phyloP scores from a whole-genome alignment of 2,329 filamentous ascomycete genomes.

The Hymenoscyphus scutula region DNA sequence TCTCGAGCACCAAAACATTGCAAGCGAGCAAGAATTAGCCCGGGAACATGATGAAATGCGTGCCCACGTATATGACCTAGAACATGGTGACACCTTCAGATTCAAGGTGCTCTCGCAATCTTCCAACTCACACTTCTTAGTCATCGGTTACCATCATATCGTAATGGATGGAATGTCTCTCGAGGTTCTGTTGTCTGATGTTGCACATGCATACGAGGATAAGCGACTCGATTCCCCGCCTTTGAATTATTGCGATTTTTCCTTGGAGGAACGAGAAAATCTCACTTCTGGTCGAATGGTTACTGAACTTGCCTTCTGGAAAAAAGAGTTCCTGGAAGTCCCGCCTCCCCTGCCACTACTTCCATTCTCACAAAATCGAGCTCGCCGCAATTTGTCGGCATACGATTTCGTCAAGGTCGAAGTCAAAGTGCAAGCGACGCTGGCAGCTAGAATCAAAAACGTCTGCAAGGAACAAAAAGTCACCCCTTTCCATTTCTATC shows the following conservation, averaged over 20 bases:
- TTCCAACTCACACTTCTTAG: neutral
- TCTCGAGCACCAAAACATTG: conserved; percentile 1
- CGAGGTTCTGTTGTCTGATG: conserved; percentile 43
- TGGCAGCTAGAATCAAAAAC: conserved; percentile 7
- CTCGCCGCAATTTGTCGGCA: neutral
- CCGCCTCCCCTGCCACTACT: conserved; percentile 36
- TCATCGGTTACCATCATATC: conserved; percentile 50
- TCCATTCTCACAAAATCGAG: conserved; percentile 1
- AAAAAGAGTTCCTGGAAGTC: conserved; percentile 25
- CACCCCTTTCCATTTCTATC: conserved; percentile 47
- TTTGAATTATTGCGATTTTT: conserved; percentile 40
- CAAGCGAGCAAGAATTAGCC: neutral
- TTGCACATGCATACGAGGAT: conserved; percentile 44
- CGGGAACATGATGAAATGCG: neutral
- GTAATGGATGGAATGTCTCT: conserved; percentile 48
- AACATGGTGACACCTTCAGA: conserved; percentile 1
- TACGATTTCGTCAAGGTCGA: conserved; percentile 6
- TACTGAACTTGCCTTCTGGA: conserved; percentile 39
- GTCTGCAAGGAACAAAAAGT: conserved; percentile 27
- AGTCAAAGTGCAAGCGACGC: neutral
- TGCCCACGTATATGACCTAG: conserved; percentile 2
- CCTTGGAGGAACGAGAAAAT: conserved; percentile 34
- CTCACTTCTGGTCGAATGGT: conserved; percentile 33
- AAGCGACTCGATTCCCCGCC: conserved; percentile 13
- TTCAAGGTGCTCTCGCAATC: neutral